phyloP scores from a whole-genome alignment of 1,284 basidiomycete genomes.

The Leccinum griseonigrum region DNA sequence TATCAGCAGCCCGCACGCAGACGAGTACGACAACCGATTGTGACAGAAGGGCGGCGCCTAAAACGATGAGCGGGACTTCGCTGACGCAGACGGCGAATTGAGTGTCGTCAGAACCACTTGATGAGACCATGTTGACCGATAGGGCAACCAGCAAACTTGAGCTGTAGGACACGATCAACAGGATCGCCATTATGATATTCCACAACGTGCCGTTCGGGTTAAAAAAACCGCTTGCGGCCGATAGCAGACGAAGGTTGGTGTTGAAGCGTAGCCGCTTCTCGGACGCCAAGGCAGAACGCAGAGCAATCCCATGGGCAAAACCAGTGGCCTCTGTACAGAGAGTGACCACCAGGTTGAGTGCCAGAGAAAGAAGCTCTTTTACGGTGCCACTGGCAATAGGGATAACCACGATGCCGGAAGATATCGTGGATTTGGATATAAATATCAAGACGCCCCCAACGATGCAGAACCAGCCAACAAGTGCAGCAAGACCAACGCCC shows the following conservation, averaged over 20 bases:
- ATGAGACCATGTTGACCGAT: constrained; percentile 17
- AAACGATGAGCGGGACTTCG: constrained; percentile 27
- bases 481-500: constrained; percentile 21
- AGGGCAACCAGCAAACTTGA: constrained; percentile 26
- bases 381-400: constrained; percentile 17
- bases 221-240: constrained; percentile 16
- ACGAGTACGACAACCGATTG: constrained; percentile 25
- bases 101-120: constrained; percentile 11
- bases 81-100: constrained; percentile 19
- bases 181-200: constrained; percentile 25
- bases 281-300: constrained; percentile 31
- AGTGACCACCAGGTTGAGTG: constrained; percentile 25
- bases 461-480: constrained; percentile 25
- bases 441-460: constrained; percentile 22
- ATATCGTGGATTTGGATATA: constrained; percentile 18
- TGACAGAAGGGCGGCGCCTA: constrained; percentile 21
- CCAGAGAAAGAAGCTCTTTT: constrained; percentile 23
- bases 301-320: constrained; percentile 26
- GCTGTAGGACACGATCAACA: constrained; percentile 30
- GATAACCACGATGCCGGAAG: constrained; percentile 23
- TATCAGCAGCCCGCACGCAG: constrained; percentile 15
- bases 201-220: constrained; percentile 25
- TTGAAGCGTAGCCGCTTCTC: constrained; percentile 29
- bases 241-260: constrained; percentile 32
- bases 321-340: constrained; percentile 31